Evolutionary conservation across 2,329 filamentous ascomycete genomes (phyloP), one percentile per base, ranked within the genome.

Genomic region (Colletotrichum neosansevieriae): DNA sequence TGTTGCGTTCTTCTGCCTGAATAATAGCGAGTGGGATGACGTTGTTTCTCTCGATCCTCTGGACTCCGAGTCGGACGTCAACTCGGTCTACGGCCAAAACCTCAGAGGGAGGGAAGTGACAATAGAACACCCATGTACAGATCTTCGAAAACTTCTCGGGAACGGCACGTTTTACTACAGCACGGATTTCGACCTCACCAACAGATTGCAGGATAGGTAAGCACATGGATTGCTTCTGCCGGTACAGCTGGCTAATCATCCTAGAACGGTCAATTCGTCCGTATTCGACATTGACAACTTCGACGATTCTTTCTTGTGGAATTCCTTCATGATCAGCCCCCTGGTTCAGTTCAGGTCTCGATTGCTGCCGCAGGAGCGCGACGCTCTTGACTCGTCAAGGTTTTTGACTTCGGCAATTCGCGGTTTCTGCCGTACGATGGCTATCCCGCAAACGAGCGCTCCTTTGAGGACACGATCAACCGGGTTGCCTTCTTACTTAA

Each of bases 91-190:
- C 70, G 81, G 82, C 32, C 84, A 85, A 70, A 81, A 78, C 47
- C 78, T 89, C 13, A 89, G 91, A 65, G 86, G 90, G 65, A 87
- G 88, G 73, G 94, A 98, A 49, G 83, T 88, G 47, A 80, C 90
- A 29, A 79, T 93, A 34, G 94, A 98, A 75, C 94, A 98, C 79
- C 96, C 96, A 6, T 98, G 95, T 79, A 84, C 94, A 74, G 93
- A 96, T 51, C 80, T 99, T 68, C 94, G 95, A 79, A 98, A 97
- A 84, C 87, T 99, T 42, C 84, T 99, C 63, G 92, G 93, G 76
- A 94, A 97, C 78, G 94, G 95, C 29, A 97, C 92, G 34, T 99
- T 99, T 77, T 99, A 98, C 79, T 99, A 98, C 82, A 98, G 94
- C 77, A 93, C 94, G n/a, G 94, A 98, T 79, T 99, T 99, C 78